Evolutionary conservation across 176 grass and related monocot species (phyloP).

Genomic region (Hyparrhenia diplandra): DNA sequence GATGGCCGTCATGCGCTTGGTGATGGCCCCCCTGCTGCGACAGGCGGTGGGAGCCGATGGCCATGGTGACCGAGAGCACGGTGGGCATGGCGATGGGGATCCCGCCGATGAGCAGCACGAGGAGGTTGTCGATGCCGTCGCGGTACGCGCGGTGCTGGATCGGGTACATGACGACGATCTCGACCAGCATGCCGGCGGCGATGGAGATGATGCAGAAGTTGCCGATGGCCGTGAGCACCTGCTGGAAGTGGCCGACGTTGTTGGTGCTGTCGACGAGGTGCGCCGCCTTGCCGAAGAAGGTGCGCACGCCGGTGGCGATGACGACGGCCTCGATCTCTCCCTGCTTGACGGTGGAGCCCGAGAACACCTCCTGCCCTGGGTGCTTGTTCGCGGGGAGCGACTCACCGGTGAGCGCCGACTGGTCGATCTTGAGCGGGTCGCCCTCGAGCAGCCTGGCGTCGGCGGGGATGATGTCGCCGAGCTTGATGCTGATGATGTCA

Average conservation of each 20-base stretch:
- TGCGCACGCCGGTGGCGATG: constrained; percentile 90
- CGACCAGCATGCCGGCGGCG: constrained; percentile 65
- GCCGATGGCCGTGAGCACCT: constrained; percentile 88
- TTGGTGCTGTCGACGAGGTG: constrained; percentile 99
- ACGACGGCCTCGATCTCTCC: constrained; percentile 93
- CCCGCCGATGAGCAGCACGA: constrained; percentile 89
- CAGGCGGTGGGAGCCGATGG: constrained; percentile 88
- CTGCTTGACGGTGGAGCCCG: constrained; percentile 83
- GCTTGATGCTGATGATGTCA: constrained; percentile 98
- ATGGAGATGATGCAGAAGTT: constrained; percentile 98
- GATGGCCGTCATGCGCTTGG: constrained; percentile 97
- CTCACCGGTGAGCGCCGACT: constrained; percentile 89
- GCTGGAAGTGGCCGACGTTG: constrained; percentile 91
- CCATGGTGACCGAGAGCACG: constrained; percentile 96
- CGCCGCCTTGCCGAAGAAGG: constrained; percentile 96
- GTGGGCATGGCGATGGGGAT: constrained; percentile 99
- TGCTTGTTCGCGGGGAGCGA: constrained; percentile 72
- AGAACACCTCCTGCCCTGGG: constrained; percentile 90
- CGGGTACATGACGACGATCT: constrained; percentile 83
- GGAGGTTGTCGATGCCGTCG: constrained; percentile 88
- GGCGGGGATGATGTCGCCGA: constrained; percentile 93
- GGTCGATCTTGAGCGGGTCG: constrained; percentile 89
- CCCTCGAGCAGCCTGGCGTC: constrained; percentile 84
- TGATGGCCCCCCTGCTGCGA: constrained; percentile 92
- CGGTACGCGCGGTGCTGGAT: constrained; percentile 77